phyloP scores from a whole-genome alignment of 2,329 filamentous ascomycete genomes.

The Pseudogymnoascus pannorum region DNA sequence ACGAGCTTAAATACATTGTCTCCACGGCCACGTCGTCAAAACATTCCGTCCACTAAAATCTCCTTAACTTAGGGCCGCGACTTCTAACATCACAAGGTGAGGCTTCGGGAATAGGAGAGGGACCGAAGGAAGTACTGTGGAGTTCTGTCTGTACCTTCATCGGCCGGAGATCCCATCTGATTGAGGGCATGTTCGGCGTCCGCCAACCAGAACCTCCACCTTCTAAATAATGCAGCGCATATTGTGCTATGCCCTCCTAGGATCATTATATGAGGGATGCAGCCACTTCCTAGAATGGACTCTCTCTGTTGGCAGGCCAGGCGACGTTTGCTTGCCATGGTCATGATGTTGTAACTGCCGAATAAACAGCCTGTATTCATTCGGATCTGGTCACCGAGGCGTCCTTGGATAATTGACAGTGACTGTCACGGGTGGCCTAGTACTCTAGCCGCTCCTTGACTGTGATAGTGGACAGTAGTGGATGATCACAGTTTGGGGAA shows the following conservation, averaged over 20 bases:
- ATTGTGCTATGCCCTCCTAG: neutral
- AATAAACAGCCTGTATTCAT: neutral
- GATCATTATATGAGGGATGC: conserved; percentile 6
- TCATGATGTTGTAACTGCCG: conserved; percentile 3
- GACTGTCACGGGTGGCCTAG: neutral
- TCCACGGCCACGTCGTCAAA: neutral
- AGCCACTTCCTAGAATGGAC: conserved; percentile 3
- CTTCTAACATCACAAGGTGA: neutral
- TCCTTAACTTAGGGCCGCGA: neutral
- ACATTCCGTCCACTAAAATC: neutral
- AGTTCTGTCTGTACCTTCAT: neutral
- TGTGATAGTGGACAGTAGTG: neutral
- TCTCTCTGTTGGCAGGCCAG: neutral
- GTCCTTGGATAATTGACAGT: neutral
- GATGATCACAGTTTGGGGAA: neutral
- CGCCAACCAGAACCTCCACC: neutral
- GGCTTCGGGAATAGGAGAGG: neutral
- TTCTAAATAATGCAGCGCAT: neutral
- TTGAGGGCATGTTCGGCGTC: neutral
- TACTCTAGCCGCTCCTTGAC: conserved; percentile 1
- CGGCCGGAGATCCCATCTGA: neutral
- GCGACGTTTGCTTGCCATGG: neutral
- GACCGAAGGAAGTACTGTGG: neutral
- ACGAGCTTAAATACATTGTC: conserved; percentile 7
- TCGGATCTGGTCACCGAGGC: neutral